Evolutionary conservation across 768 basidiomycete species (phyloP), one percentile per base, ranked within the genome.

Genomic region (Wakefieldia striispora): DNA sequence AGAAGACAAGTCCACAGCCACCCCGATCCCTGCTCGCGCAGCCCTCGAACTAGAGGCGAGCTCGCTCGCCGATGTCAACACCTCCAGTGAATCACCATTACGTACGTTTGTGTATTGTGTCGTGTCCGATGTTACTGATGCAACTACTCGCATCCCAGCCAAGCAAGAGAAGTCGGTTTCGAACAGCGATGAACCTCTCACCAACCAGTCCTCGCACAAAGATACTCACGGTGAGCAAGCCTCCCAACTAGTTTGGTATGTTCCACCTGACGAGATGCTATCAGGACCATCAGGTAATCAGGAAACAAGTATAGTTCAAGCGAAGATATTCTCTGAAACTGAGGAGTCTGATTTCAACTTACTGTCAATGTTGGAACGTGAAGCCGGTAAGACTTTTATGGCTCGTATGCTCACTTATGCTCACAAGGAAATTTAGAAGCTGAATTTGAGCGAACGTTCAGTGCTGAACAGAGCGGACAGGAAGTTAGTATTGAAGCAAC

Each of bases 331-430:
- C 20, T 54, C 54, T 14, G 45, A 54, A 50, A 45, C 52, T 47
- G 63, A 68, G 20, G 64, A 66, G 44, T 63, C 65, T 49, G 65
- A 64, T 56, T 59, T 59, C 16, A 62, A 65, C 42, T 57, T 62
- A 48, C 39, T 63, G 33, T 49, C 51, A 8, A 55, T 61, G 45
- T 46, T 67, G 48, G 62, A 67, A 47, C 60, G 49, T 47, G 65
- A 62, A 52, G 65, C 69, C 56, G 63, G 68, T 70, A 62, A 31
- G 56, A 6, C 24, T 12, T 43, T 33, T 34, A 26, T 38, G 19
- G 19, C 37, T 39, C 19, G 50, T 10, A 2, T 2, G 21, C 6
- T 1, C 17, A 13, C 40, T 43, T 16, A 13, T 20, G 34, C 45
- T 59, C 33, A 69, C 33, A n/a, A 29, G 29, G 35, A 11, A 1